Conservation (phyloP, 1,139 yeast genomes). For the Suhomyces yuchorum region DNA sequence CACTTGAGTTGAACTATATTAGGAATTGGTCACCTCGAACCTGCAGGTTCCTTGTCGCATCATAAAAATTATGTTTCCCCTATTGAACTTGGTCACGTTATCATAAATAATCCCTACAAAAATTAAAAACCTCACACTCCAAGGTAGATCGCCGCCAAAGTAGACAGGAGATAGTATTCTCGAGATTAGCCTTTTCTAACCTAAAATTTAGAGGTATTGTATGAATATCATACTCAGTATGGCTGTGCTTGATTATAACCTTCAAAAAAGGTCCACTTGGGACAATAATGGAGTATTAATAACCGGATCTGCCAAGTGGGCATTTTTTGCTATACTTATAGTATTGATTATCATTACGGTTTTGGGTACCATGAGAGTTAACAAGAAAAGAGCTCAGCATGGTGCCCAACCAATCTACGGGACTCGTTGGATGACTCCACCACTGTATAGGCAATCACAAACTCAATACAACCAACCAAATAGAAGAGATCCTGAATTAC, state of each 20-base stretch:
- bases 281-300: conserved; percentile 25
- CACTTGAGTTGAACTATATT: too few species aligned
- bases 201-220: background rate
- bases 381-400: conserved; percentile 55
- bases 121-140: background rate
- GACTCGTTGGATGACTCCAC: conserved; percentile 91
- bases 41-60: background rate
- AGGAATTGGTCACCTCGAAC: background rate
- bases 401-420: conserved; percentile 79
- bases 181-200: background rate
- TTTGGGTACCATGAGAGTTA: conserved; percentile 56
- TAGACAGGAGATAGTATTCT: background rate
- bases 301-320: conserved; percentile 53
- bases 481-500: conserved; percentile 36
- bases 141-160: too few species aligned
- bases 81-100: background rate
- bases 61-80: background rate
- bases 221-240: background rate
- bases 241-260: background rate
- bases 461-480: conserved; percentile 53
- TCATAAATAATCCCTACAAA: background rate
- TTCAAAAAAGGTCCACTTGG: conserved; percentile 4
- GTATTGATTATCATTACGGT: conserved; percentile 52
- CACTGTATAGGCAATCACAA: conserved; percentile 77
- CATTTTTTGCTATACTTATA: conserved; percentile 55